Evolutionary conservation across 1,284 basidiomycete genomes (phyloP).

Genomic region (Spongispora temasekensis): DNA sequence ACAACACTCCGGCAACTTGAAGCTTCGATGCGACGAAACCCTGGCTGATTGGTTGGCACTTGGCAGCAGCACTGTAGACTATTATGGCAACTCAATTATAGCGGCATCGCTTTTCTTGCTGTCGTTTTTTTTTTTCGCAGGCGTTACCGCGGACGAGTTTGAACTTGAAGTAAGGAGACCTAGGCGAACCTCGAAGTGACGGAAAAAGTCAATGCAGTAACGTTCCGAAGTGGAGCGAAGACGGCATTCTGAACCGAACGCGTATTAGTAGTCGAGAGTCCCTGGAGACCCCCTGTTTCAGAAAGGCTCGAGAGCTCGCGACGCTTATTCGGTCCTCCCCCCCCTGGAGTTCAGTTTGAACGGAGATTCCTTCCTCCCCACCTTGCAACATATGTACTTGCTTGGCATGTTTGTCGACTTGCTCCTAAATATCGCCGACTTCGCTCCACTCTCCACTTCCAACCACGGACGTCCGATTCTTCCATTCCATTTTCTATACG

Average conservation of each 20-base stretch:
- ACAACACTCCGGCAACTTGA: conserved; percentile 12
- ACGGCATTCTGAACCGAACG: neutral
- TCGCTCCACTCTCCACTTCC: neutral
- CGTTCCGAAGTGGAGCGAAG: neutral
- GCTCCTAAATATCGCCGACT: conserved; percentile 4
- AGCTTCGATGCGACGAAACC: conserved; percentile 9
- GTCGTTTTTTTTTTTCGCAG: conserved; percentile 3
- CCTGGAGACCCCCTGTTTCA: conserved; percentile 1
- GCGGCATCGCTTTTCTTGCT: conserved; percentile 22
- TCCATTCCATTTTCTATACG: no score
- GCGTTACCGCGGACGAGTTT: conserved; percentile 24
- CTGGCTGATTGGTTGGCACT: conserved; percentile 1
- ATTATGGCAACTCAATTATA: conserved; percentile 31
- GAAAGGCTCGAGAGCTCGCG: neutral
- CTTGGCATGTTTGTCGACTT: neutral
- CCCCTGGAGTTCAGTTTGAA: neutral
- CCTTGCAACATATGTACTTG: neutral
- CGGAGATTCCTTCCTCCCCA: neutral
- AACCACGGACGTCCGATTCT: neutral
- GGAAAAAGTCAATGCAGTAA: neutral
- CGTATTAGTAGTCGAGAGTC: neutral
- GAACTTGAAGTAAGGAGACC: neutral
- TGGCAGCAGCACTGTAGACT: conserved; percentile 12
- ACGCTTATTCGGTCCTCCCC: neutral
- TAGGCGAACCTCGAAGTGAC: neutral